Conservation (phyloP, 805 yeast genomes). For the Cyberlindnera bimundalis region DNA sequence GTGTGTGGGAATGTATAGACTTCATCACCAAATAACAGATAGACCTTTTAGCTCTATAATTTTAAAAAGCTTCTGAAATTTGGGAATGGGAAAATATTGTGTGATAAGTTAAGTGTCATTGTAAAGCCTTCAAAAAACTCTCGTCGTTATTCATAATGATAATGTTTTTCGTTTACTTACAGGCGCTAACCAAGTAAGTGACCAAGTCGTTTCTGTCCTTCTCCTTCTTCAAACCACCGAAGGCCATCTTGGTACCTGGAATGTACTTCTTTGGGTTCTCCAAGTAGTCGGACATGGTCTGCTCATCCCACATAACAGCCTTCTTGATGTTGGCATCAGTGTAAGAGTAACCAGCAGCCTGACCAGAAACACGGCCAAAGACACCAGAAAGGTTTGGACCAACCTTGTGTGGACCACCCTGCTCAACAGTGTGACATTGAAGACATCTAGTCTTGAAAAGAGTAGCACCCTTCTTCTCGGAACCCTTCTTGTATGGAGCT, state of each 20-base stretch:
- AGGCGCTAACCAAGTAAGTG: conserved; percentile 68
- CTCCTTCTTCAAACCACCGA: conserved; percentile 98
- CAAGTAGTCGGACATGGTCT: conserved; percentile 90
- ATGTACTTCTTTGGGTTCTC: conserved; percentile 99
- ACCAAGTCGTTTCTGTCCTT: conserved; percentile 98
- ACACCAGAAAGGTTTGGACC: conserved; percentile 98
- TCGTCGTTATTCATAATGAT: conserved; percentile 11
- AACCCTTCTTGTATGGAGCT: conserved; percentile 44
- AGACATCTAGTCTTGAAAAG: conserved; percentile 98
- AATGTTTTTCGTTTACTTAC: conserved; percentile 42
- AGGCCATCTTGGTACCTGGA: conserved; percentile 99
- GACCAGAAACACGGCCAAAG: conserved; percentile 88
- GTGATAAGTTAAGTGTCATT: no score
- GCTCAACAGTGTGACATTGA: conserved; percentile 97
- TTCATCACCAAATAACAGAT: no score
- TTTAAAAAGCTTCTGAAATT: not conserved
- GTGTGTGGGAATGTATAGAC: not conserved
- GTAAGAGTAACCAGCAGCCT: conserved; percentile 90
- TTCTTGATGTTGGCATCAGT: conserved; percentile 98
- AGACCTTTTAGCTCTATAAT: not conserved
- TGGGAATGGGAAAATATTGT: not conserved
- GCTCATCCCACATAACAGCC: conserved; percentile 84
- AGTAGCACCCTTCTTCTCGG: conserved; percentile 94
- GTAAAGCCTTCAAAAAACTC: not conserved
- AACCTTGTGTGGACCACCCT: conserved; percentile 96